A percentile compares a stretch with the other conserved stretches of the same genome.
Conservation (phyloP, 2,329 filamentous ascomycete species). For the Colletotrichum tanaceti region DNA sequence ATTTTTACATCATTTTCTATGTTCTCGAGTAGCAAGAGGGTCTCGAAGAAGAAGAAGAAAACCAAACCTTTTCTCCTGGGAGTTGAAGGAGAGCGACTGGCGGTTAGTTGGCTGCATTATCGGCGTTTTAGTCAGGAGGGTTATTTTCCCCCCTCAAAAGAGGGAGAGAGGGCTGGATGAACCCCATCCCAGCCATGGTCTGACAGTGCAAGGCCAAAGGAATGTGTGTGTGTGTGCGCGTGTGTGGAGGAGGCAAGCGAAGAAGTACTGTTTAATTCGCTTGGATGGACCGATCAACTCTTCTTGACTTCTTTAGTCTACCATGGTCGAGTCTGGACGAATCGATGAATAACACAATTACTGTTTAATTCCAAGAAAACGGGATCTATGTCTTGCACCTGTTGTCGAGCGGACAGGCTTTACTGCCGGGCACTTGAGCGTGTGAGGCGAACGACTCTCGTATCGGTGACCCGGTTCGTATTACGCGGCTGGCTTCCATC, state of each 20-base stretch:
- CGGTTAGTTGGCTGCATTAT: conserved; percentile 1
- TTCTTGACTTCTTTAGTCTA: not conserved
- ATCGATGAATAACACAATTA: not conserved
- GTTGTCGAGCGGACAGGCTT: too few relatives aligned
- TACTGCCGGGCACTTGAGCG: too few relatives aligned
- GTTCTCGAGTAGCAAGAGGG: not conserved
- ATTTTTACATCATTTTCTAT: not conserved
- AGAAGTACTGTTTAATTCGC: not conserved
- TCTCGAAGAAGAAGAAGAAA: not conserved
- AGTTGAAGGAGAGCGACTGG: not conserved
- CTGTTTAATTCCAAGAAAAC: not conserved
- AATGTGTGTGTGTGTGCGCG: too few relatives aligned
- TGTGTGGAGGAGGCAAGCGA: not conserved
- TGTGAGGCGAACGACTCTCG: too few relatives aligned
- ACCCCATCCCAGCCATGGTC: not conserved
- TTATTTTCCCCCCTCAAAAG: not conserved
- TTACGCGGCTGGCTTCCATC: not conserved
- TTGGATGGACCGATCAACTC: not conserved
- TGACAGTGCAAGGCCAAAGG: not conserved
- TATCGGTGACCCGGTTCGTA: not conserved
- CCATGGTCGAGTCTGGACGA: not conserved
- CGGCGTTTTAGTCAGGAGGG: not conserved
- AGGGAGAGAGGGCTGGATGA: not conserved
- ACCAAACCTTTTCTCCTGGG: not conserved
- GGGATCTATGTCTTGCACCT: not conserved